phyloP scores from a whole-genome alignment of 2,329 filamentous ascomycete genomes.

The Lecanicillium sp. region DNA sequence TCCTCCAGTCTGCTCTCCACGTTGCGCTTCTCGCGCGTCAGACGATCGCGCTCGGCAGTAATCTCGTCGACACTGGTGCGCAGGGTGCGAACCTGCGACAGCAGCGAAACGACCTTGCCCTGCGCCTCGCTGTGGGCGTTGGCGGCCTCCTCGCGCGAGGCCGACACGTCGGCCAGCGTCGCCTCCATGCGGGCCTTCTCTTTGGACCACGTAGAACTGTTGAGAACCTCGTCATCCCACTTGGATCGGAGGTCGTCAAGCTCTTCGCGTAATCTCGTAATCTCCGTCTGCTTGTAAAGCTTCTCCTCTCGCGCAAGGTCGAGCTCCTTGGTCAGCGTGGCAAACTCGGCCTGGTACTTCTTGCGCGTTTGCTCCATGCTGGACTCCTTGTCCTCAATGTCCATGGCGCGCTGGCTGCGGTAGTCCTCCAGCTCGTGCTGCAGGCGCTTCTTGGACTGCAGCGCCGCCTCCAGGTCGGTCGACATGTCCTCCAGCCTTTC shows the following conservation, averaged over 20 bases:
- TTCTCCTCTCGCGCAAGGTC: slow-evolving; percentile 88
- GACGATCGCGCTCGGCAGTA: slow-evolving; percentile 74
- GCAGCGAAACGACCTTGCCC: slow-evolving; percentile 80
- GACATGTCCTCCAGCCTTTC: slow-evolving; percentile 87
- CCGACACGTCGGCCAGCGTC: slow-evolving; percentile 79
- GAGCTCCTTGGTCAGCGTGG: slow-evolving; percentile 82
- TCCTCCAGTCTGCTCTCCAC: slow-evolving; percentile 81
- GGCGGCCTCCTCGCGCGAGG: slow-evolving; percentile 89
- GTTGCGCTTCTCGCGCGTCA: slow-evolving; percentile 83
- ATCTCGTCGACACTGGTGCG: slow-evolving; percentile 82
- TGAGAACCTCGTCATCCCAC: slow-evolving; percentile 97
- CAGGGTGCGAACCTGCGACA: slow-evolving; percentile 82
- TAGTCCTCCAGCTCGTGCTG: slow-evolving; percentile 98
- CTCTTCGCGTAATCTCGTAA: slow-evolving; percentile 84
- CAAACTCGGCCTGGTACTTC: slow-evolving; percentile 94
- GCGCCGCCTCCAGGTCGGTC: slow-evolving; percentile 77
- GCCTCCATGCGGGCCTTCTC: slow-evolving; percentile 90
- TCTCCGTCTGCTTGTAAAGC: slow-evolving; percentile 81
- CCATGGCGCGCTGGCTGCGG: slow-evolving; percentile 86
- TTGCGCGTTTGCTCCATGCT: slow-evolving; percentile 95
- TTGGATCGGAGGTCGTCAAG: slow-evolving; percentile 90
- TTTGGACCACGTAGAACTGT: slow-evolving; percentile 97
- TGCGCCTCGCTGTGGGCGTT: slow-evolving; percentile 93
- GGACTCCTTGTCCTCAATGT: slow-evolving; percentile 93
- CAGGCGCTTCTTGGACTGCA: slow-evolving; percentile 86